phyloP scores from a whole-genome alignment of 208 protist species.

The Trichomonas gallinae region DNA sequence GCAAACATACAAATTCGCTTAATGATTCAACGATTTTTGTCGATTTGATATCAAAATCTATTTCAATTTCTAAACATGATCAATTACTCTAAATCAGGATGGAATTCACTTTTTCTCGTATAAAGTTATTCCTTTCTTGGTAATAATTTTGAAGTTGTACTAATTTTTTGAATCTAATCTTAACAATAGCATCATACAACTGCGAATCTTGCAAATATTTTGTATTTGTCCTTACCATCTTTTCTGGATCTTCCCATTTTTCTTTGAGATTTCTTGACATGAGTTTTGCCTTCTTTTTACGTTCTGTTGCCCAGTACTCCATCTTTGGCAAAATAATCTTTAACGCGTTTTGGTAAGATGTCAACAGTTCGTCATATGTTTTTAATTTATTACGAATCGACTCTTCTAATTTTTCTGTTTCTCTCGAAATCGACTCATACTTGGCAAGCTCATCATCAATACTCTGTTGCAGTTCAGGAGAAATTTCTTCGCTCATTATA shows the following conservation, averaged over 20 bases:
- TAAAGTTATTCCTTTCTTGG: neutral
- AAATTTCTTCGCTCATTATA: neutral
- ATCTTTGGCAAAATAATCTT: neutral
- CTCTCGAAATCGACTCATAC: neutral
- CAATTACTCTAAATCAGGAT: neutral
- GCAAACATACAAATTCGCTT: too few relatives aligned
- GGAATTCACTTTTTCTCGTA: neutral
- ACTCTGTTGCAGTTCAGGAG: neutral
- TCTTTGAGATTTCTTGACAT: neutral
- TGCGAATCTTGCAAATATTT: neutral
- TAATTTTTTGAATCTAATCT: neutral
- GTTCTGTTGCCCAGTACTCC: neutral
- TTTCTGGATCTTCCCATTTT: neutral
- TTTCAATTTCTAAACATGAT: too few relatives aligned
- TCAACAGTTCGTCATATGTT: neutral
- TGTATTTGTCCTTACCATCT: neutral
- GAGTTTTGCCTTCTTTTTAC: neutral
- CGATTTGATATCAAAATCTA: too few relatives aligned
- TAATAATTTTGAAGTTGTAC: neutral
- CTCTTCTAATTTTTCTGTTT: neutral
- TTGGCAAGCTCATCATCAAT: neutral
- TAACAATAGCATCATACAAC: neutral
- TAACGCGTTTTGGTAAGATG: neutral
- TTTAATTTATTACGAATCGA: neutral
- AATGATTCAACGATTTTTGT: too few relatives aligned